phyloP scores from a whole-genome alignment of 192 early-diverging fungal genomes.

The Linnemannia zychae region DNA sequence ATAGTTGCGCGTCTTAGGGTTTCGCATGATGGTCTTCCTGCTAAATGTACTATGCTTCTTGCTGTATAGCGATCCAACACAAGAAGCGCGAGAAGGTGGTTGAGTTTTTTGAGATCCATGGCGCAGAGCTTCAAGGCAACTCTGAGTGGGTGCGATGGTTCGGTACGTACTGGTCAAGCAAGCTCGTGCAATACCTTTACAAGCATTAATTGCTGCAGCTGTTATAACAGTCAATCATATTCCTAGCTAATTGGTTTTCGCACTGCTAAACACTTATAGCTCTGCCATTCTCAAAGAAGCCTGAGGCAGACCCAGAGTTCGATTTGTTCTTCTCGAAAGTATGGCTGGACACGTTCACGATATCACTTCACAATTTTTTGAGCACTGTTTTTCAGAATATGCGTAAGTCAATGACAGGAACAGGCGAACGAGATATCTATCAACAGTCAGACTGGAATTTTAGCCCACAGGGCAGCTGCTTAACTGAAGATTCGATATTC shows the following conservation, averaged over 20 bases:
- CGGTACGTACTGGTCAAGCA: slow-evolving; percentile 53
- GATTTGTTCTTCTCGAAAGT: slow-evolving; percentile 72
- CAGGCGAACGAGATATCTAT: not conserved
- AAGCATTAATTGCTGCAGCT: not conserved
- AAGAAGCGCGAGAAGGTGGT: slow-evolving; percentile 67
- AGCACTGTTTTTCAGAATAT: slow-evolving; percentile 75
- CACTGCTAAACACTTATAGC: slow-evolving; percentile 34
- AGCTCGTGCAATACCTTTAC: not conserved
- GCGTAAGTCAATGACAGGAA: slow-evolving; percentile 58
- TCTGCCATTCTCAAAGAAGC: slow-evolving; percentile 70
- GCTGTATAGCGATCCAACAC: slow-evolving; percentile 66
- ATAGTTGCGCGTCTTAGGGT: too few species aligned
- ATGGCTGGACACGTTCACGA: slow-evolving; percentile 73
- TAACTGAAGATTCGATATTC: not conserved
- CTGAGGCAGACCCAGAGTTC: slow-evolving; percentile 68
- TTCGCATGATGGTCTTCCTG: not conserved
- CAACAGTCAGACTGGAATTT: too few species aligned
- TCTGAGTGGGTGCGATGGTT: slow-evolving; percentile 76
- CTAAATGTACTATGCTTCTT: not conserved
- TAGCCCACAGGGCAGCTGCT: too few species aligned
- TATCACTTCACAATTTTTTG: slow-evolving; percentile 73
- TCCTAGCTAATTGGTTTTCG: not conserved
- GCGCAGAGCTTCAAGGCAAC: slow-evolving; percentile 67
- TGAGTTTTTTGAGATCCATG: slow-evolving; percentile 74
- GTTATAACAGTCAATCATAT: not conserved